Evolutionary conservation across 805 yeast genomes (phyloP), one percentile per base, ranked within the genome.

Genomic region (Monosporozyma yasuniensis): DNA sequence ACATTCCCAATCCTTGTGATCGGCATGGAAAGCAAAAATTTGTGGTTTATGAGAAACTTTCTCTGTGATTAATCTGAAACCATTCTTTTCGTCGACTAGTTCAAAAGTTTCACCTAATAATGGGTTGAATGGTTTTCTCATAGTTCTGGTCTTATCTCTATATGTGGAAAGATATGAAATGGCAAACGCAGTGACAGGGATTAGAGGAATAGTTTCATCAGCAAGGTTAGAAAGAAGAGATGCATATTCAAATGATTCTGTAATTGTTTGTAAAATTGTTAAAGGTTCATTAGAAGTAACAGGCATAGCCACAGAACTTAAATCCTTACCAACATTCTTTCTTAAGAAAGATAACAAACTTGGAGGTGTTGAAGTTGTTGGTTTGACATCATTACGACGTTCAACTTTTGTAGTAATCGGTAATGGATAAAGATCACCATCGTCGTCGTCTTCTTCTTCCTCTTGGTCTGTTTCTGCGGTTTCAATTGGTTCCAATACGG

Each of bases 41-140:
- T 63, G 69, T 2, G 99, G 99, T 50, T 87, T 78, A 60, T 93
- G 99, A 28, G 79, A 67, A 18, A 93, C 95, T 62, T 93, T 93
- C 64, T 93, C 99, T 16, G 87, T 74, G 4, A 93, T 56, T 41
- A 86, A 65, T 56, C 98, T 71, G 56, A 83, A 75, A 0, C 90
- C 90, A 47, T 77, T 67, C 59, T 87, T 96, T 53, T 88, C 96
- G 39, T 96, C 76, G 1, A 88, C 93, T 42, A 87, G 72, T 66
- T 93, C 99, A 65, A 68, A 93, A 0, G 97, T 90, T 64, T 93
- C 99, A 19, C 98, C 97, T 18, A 93, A 70, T 47, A 93, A 72
- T 9, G 99, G 98, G 63, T 89, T 93, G 69, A 93, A 93, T 1
- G 99, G 98, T 62, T 93, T 93, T 55, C 99, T 76, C 38, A 78